Evolutionary conservation across 805 yeast genomes (phyloP).

Genomic region (Hanseniaspora hatyaiensis): DNA sequence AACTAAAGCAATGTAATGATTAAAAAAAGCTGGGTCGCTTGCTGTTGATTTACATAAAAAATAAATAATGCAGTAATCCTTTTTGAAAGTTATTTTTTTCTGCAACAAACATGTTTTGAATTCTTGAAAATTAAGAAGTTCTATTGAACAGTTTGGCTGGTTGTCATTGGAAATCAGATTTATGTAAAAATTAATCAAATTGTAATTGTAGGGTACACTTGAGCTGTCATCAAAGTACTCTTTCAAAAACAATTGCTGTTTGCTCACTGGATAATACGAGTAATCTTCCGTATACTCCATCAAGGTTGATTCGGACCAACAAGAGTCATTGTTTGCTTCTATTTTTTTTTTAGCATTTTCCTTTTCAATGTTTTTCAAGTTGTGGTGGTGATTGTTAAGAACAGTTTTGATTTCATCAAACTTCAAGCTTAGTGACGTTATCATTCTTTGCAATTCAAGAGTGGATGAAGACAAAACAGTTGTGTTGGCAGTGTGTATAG

Average conservation of each 20-base stretch:
- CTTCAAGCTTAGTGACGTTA: background rate
- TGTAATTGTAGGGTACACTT: background rate
- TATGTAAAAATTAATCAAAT: conserved; percentile 6
- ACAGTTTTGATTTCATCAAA: conserved; percentile 4
- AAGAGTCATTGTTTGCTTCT: too few relatives aligned
- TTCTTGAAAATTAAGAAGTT: background rate
- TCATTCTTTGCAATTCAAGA: too few relatives aligned
- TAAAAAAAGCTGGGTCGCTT: background rate
- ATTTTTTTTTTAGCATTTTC: background rate
- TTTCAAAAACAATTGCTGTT: background rate
- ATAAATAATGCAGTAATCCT: background rate
- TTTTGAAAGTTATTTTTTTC: background rate
- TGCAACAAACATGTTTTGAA: background rate
- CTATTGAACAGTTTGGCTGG: background rate
- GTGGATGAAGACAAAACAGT: background rate
- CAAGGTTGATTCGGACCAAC: background rate
- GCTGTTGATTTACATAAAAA: background rate
- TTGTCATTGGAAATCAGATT: background rate
- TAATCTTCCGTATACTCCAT: background rate
- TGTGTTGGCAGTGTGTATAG: too few relatives aligned
- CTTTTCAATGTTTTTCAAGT: background rate
- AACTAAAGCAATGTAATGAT: conserved; percentile 7
- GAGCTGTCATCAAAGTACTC: background rate
- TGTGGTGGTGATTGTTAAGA: background rate
- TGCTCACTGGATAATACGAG: background rate